phyloP scores from a whole-genome alignment of 1,139 yeast species.

The Blastobotrys proliferans region DNA sequence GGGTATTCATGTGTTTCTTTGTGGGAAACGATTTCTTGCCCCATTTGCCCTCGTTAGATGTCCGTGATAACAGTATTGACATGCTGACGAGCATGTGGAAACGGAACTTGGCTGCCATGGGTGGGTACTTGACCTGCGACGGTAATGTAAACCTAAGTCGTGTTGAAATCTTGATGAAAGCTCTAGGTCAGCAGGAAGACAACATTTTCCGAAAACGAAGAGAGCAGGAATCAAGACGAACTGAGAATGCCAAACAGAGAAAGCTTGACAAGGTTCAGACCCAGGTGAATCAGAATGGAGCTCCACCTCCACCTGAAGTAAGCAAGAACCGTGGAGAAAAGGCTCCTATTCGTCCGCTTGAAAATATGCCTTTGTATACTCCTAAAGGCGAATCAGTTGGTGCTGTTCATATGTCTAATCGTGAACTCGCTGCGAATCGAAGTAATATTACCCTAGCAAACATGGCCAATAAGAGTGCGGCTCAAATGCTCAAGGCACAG shows the following conservation, averaged over 20 bases:
- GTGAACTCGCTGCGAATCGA: slow-evolving; percentile 67
- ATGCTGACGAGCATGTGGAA: slow-evolving; percentile 81
- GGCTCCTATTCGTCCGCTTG: slow-evolving; percentile 69
- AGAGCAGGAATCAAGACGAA: slow-evolving; percentile 63
- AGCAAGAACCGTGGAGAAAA: slow-evolving; percentile 48
- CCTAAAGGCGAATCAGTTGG: slow-evolving; percentile 66
- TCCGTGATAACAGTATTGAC: slow-evolving; percentile 91
- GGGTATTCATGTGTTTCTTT: slow-evolving; percentile 98
- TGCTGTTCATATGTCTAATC: slow-evolving; percentile 62
- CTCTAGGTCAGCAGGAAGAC: slow-evolving; percentile 69
- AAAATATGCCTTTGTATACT: slow-evolving; percentile 73
- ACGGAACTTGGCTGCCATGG: slow-evolving; percentile 56
- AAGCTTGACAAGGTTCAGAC: slow-evolving; percentile 36
- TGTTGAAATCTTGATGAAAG: slow-evolving; percentile 66
- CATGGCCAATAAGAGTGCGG: slow-evolving; percentile 68
- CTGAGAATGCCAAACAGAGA: slow-evolving; percentile 60
- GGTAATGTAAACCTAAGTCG: slow-evolving; percentile 73
- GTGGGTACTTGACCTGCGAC: slow-evolving; percentile 82
- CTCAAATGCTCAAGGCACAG: slow-evolving; percentile 54
- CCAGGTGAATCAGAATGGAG: slow-evolving; percentile 16
- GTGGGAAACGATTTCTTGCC: slow-evolving; percentile 99
- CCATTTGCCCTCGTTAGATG: slow-evolving; percentile 90
- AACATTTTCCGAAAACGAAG: slow-evolving; percentile 70
- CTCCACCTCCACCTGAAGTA: slow-evolving; percentile 17
- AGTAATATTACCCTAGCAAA: slow-evolving; percentile 70